Evolutionary conservation across 1,284 basidiomycete genomes (phyloP).

Genomic region (Ustilago hordei): DNA sequence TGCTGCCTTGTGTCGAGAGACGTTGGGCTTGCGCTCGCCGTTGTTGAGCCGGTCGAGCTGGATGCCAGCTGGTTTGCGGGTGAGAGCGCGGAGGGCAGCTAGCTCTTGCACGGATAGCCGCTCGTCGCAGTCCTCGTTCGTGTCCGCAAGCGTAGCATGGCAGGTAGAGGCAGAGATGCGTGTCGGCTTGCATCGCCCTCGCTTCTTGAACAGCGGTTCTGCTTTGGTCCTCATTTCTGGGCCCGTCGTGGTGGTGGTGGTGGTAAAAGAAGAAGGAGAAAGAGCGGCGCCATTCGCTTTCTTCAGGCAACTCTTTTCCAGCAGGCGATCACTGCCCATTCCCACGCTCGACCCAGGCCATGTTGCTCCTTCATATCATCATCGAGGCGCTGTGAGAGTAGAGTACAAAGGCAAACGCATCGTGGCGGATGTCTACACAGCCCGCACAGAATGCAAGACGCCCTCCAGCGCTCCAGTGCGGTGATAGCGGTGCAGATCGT

Average conservation of each 20-base stretch:
- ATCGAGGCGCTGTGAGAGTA: neutral
- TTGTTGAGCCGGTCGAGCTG: conserved; percentile 85
- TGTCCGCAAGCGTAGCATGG: neutral
- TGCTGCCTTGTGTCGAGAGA: conserved; percentile 67
- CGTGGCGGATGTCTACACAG: conserved; percentile 11
- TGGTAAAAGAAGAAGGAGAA: conserved; percentile 11
- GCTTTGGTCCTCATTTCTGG: conserved; percentile 26
- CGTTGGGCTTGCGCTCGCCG: conserved; percentile 83
- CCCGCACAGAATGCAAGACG: conserved; percentile 24
- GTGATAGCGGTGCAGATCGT: conserved; percentile 33
- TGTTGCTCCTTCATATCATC: too few relatives aligned
- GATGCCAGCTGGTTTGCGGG: conserved; percentile 80
- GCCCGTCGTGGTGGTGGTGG: neutral
- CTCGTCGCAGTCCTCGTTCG: neutral
- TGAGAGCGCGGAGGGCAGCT: conserved; percentile 83
- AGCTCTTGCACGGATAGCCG: conserved; percentile 77
- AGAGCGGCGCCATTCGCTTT: neutral
- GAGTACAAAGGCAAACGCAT: neutral
- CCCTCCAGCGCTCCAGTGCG: conserved; percentile 22
- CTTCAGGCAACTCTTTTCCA: too few relatives aligned
- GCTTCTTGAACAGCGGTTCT: conserved; percentile 36
- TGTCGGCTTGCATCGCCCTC: conserved; percentile 7
- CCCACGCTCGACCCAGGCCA: too few relatives aligned
- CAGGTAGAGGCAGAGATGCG: conserved; percentile 15
- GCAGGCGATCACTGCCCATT: neutral